These are phyloP conservation scores for Gloeophyllum trabeum DNA, from an alignment of 768 basidiomycete genomes.

Conservation along the genomic window DNA sequence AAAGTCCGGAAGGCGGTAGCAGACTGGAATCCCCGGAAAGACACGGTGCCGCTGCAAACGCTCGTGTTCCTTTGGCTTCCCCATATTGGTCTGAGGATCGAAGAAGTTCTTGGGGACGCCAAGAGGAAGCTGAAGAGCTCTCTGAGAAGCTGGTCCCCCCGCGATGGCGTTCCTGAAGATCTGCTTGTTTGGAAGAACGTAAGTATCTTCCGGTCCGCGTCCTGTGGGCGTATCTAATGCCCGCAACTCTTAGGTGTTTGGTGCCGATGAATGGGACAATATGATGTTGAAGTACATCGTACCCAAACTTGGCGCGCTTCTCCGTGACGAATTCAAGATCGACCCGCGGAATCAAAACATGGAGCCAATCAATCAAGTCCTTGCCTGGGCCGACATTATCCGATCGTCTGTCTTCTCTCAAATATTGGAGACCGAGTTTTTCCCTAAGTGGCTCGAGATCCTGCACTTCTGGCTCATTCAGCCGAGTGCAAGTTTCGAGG, in stretches of 20 bases:
- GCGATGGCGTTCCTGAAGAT: constrained; percentile 68
- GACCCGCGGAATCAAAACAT: constrained; percentile 90
- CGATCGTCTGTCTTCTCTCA: constrained; percentile 71
- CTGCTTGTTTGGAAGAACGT: constrained; percentile 77
- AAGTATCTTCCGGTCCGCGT: constrained; percentile 15
- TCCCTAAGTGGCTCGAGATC: constrained; percentile 93
- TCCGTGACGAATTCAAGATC: constrained; percentile 81
- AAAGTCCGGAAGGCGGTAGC: constrained; percentile 79
- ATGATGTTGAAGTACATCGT: constrained; percentile 86
- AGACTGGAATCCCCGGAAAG: constrained; percentile 67
- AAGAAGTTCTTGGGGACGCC: constrained; percentile 80
- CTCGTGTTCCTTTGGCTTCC: constrained; percentile 97
- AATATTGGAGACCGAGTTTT: constrained; percentile 84
- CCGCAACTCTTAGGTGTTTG: constrained; percentile 46
- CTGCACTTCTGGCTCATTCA: constrained; percentile 91
- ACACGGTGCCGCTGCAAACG: constrained; percentile 50
- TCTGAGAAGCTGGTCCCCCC: constrained; percentile 62
- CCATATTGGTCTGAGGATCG: constrained; percentile 70
- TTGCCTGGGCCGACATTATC: constrained; percentile 68
- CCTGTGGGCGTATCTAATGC: constrained; percentile 1
- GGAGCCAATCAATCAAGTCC: constrained; percentile 63
- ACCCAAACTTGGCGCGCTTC: constrained; percentile 74
- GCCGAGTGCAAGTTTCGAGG: constrained; percentile 77
- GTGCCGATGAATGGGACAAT: constrained; percentile 77
- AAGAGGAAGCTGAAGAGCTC: constrained; percentile 75